Evolutionary conservation across 345 rosid genomes (phyloP).

Genomic region (Laguncularia racemosa): DNA sequence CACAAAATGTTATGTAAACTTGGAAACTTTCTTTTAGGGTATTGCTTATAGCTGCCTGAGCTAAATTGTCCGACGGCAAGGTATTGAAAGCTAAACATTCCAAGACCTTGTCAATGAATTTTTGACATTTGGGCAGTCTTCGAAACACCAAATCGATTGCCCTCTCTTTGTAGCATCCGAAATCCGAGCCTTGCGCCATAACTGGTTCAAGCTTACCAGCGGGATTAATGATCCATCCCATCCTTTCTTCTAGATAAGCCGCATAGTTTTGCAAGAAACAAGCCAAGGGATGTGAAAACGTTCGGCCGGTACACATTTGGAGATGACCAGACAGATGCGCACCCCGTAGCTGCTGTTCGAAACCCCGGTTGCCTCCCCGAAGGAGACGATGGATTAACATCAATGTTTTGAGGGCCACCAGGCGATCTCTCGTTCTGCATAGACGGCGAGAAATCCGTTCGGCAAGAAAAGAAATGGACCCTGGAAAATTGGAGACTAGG

Average conservation of each 20-base stretch:
- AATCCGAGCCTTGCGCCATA: conserved; percentile 30
- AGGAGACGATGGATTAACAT: conserved; percentile 69
- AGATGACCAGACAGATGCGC: conserved; percentile 67
- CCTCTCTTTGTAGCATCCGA: conserved; percentile 37
- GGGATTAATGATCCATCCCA: conserved; percentile 74
- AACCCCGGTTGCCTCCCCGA: conserved; percentile 69
- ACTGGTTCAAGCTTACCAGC: conserved; percentile 82
- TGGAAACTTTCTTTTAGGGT: conserved; percentile 86
- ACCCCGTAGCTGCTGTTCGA: conserved; percentile 57
- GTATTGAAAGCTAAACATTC: conserved; percentile 36
- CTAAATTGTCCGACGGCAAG: conserved; percentile 28
- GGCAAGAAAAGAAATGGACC: conserved; percentile 65
- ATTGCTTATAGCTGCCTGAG: conserved; percentile 51
- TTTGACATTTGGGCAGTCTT: conserved; percentile 61
- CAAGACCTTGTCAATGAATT: conserved; percentile 51
- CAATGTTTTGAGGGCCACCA: conserved; percentile 74
- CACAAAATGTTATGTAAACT: conserved; percentile 45
- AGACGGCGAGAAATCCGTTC: conserved; percentile 73
- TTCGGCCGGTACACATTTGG: conserved; percentile 37
- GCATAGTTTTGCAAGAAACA: conserved; percentile 51
- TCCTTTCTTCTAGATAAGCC: conserved; percentile 67
- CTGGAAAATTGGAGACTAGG: conserved; percentile 58
- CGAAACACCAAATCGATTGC: conserved; percentile 49
- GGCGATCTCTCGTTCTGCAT: conserved; percentile 51
- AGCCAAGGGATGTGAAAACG: conserved; percentile 16